A percentile compares a stretch with the other conserved stretches of the same genome.
phyloP scores from a whole-genome alignment of 73 alveolate genomes.

The Paramecium biaurelia region DNA sequence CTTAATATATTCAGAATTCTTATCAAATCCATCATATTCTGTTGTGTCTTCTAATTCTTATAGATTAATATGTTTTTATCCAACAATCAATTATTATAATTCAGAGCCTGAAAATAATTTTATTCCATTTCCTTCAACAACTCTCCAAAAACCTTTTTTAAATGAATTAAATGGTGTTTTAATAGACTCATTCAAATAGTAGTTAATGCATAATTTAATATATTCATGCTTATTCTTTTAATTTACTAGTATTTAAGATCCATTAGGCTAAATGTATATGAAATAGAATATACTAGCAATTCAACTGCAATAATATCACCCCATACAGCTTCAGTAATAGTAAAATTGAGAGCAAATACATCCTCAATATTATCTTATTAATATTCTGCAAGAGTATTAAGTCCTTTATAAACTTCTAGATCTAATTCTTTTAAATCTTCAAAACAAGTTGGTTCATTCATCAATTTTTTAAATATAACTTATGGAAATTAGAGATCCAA shows the following conservation, averaged over 20 bases:
- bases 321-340: not conserved
- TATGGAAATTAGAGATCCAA: constrained; percentile 92
- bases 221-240: constrained; percentile 87
- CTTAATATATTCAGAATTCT: constrained; percentile 43
- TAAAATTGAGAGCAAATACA: constrained; percentile 47
- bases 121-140: constrained; percentile 35
- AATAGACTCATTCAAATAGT: constrained; percentile 82
- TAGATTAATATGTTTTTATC: constrained; percentile 64
- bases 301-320: not conserved
- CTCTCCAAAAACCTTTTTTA: constrained; percentile 56
- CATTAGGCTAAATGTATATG: constrained; percentile 70
- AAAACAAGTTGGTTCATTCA: constrained; percentile 71
- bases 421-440: constrained; percentile 85
- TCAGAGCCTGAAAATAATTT: constrained; percentile 51
- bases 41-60: constrained; percentile 59
- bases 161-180: constrained; percentile 73
- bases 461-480: constrained; percentile 88
- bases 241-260: constrained; percentile 87
- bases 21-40: constrained; percentile 69
- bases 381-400: constrained; percentile 65
- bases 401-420: constrained; percentile 74
- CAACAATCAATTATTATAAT: constrained; percentile 41
- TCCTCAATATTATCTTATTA: constrained; percentile 84
- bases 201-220: constrained; percentile 85
- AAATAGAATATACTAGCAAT: not conserved